These are phyloP conservation scores for Debaryomycetaceae sp. DNA, from an alignment of 1,139 yeast genomes.

Conservation along the genomic window DNA sequence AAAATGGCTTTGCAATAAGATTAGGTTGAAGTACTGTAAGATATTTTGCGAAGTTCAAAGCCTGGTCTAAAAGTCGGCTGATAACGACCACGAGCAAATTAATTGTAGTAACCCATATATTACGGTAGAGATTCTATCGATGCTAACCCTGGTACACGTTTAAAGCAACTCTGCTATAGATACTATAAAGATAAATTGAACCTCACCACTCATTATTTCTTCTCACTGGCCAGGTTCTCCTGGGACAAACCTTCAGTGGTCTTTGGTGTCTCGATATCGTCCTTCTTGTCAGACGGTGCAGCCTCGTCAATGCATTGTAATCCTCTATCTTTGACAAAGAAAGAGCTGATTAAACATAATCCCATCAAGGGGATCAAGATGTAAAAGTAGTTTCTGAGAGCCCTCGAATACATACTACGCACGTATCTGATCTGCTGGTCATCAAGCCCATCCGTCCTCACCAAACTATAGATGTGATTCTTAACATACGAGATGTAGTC, in stretches of 20 bases:
- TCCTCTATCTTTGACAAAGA: constrained; percentile 41
- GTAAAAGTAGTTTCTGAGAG: constrained; percentile 38
- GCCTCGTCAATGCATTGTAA: constrained; percentile 16
- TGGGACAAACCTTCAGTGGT: not conserved
- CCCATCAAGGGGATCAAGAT: constrained; percentile 42
- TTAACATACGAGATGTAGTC: constrained; percentile 16
- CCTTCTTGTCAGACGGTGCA: not conserved
- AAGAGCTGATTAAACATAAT: constrained; percentile 31
- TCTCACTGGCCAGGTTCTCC: too few relatives aligned
- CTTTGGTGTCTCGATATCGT: not conserved
- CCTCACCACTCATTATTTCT: not conserved
- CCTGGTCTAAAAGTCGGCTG: too few relatives aligned
- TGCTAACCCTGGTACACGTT: not conserved
- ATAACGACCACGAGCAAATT: too few relatives aligned
- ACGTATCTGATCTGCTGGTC: constrained; percentile 22
- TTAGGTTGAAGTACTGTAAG: too few relatives aligned
- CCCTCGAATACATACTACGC: constrained; percentile 29
- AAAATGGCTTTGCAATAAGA: too few relatives aligned
- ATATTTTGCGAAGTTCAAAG: too few relatives aligned
- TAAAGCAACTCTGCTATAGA: not conserved
- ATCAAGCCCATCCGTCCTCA: constrained; percentile 23
- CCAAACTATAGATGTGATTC: constrained; percentile 28
- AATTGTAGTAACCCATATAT: too few relatives aligned
- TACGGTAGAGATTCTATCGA: not conserved
- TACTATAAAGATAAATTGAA: not conserved